Base-by-base conservation (phyloP, 169 alveolate genomes). In the Hepatocystis sp. region DNA sequence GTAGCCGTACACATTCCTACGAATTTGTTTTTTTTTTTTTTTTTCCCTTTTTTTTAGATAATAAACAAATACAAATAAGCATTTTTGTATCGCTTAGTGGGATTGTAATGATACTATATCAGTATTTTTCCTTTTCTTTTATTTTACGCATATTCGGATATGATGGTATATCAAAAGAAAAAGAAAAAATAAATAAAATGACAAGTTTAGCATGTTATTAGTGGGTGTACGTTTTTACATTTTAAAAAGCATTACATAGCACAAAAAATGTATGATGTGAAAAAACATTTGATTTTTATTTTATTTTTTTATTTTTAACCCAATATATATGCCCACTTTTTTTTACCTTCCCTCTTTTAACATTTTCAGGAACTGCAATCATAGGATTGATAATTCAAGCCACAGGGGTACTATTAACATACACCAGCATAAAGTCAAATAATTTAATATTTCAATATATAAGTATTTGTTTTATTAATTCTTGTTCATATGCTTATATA, bases 401-500 rank as follows among this genome's bases (percentile, higher is more conserved):
- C 34, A 61, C 67, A 28, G 89, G 89, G 56, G 51, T 81, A 17
- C 15, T 81, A 53, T 25, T 81, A 13, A 81, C 89, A 4, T 81
- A 81, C 49, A 44, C 49, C 27, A 81, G 84, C 28, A 81, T 81
- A 47, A 81, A 81, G 56, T 81, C 47, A 32, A 61, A 81, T 21
- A 61, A 61, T 52, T 34, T 81, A 60, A 47, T 81, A 61, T 81
- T 81, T 81, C 89, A 81, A 81, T 81, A 81, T 53, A 81, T 81
- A 10, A 81, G 89, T 23, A 81, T 81, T 81, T 81, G 89, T 44
- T 81, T 81, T 42, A 81, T 81, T 53, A 81, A 81, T 81, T 81
- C 89, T 2, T 81, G 89, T 40, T 81, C 89, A 55, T 81, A 81
- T 81, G 89, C 89, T 2, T 81, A 81, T 30, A 81, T 81, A 27